phyloP scores from a whole-genome alignment of 345 rosid species.

The Corchorus capsularis region DNA sequence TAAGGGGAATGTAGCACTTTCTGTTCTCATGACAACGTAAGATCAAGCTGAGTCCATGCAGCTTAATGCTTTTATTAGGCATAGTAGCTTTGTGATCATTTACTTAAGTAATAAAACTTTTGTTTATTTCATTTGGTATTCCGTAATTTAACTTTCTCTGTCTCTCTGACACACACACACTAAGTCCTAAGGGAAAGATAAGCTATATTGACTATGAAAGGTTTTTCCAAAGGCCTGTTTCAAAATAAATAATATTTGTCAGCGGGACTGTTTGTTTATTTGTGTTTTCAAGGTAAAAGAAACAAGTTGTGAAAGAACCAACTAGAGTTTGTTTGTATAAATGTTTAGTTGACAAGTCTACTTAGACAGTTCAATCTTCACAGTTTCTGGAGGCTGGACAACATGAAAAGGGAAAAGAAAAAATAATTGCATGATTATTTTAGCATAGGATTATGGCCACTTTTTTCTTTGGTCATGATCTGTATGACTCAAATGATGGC shows the following conservation, averaged over 20 bases:
- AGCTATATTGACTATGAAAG: not conserved
- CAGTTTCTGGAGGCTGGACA: not conserved
- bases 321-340: not conserved
- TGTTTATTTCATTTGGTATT: not conserved
- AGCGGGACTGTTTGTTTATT: not conserved
- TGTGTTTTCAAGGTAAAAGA: not conserved
- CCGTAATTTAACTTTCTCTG: not conserved
- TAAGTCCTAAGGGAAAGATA: not conserved
- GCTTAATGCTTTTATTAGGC: slow-evolving; percentile 7
- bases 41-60: slow-evolving; percentile 17
- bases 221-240: not conserved
- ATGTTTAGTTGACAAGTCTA: not conserved
- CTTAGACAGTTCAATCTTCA: not conserved
- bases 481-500: not conserved
- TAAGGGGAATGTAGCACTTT: slow-evolving; percentile 94
- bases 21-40: slow-evolving; percentile 99
- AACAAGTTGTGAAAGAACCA: not conserved
- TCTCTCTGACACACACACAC: no score
- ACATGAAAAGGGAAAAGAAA: not conserved
- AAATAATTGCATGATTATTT: not conserved
- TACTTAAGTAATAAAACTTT: not conserved
- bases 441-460: not conserved
- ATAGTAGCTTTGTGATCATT: slow-evolving; percentile 8
- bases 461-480: not conserved
- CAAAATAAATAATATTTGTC: not conserved